Conservation (phyloP, 176 grass and related monocot genomes). For the Pontederia paniculata region DNA sequence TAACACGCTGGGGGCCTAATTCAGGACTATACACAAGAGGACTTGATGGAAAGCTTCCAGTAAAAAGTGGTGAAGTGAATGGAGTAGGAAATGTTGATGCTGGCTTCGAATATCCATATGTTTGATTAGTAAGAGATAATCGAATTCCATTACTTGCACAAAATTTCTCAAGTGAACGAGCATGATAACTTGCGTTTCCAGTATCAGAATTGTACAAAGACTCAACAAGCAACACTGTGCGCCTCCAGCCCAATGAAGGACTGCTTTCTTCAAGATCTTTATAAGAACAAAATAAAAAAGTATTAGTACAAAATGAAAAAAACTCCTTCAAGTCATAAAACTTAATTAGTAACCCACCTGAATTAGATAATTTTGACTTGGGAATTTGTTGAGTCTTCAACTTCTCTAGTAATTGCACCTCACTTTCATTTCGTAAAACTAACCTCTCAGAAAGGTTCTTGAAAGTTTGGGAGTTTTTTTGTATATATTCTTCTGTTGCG, state of each 20-base stretch:
- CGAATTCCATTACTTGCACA: slow-evolving; percentile 72
- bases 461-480: slow-evolving; percentile 59
- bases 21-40: slow-evolving; percentile 93
- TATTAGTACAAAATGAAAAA: background rate
- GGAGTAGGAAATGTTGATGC: slow-evolving; percentile 50
- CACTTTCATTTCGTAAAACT: slow-evolving; percentile 62
- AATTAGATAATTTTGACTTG: slow-evolving; percentile 46
- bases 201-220: slow-evolving; percentile 68
- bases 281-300: background rate
- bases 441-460: slow-evolving; percentile 76
- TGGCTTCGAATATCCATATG: slow-evolving; percentile 68
- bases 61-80: slow-evolving; percentile 88
- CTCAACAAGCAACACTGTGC: slow-evolving; percentile 86
- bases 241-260: slow-evolving; percentile 87
- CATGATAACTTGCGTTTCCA: slow-evolving; percentile 60
- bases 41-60: slow-evolving; percentile 96
- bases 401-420: slow-evolving; percentile 49
- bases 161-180: slow-evolving; percentile 71
- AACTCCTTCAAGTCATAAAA: background rate
- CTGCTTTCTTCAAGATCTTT: slow-evolving; percentile 31
- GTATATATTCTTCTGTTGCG: slow-evolving; percentile 92
- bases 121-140: slow-evolving; percentile 51
- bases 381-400: slow-evolving; percentile 60
- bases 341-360: slow-evolving; percentile 32
- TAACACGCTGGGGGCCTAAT: slow-evolving; percentile 47